A percentile compares a stretch with the other conserved stretches of the same genome.
phyloP scores from a whole-genome alignment of 169 alveolate genomes.

The Cryptosporidium canis region DNA sequence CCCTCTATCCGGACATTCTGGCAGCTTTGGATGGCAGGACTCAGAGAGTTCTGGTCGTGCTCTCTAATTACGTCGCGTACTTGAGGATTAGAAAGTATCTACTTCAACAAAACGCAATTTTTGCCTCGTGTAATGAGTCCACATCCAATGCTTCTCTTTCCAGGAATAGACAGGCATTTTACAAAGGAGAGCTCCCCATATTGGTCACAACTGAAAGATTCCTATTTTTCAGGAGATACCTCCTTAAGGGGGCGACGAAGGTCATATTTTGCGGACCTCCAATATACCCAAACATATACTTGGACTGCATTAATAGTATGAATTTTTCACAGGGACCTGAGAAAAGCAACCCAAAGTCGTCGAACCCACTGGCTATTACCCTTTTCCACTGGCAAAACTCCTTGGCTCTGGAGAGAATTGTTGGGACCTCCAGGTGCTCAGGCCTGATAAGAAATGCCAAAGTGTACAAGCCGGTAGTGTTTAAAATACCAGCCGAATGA shows the following conservation, averaged over 20 bases:
- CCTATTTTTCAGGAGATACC: constrained; percentile 80
- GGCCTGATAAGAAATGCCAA: constrained; percentile 25
- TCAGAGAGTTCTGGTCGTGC: constrained; percentile 43
- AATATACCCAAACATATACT: constrained; percentile 76
- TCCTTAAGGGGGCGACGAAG: constrained; percentile 79
- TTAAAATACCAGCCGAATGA: neutral
- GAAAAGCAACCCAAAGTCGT: neutral
- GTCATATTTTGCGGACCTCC: constrained; percentile 79
- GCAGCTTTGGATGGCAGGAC: constrained; percentile 61
- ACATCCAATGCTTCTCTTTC: constrained; percentile 58
- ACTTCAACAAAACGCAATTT: constrained; percentile 62
- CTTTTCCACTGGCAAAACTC: constrained; percentile 56
- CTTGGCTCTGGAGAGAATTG: constrained; percentile 69
- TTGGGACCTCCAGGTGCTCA: constrained; percentile 61
- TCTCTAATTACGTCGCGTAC: constrained; percentile 42
- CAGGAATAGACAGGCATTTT: constrained; percentile 68
- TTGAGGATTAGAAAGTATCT: constrained; percentile 45
- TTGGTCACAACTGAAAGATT: constrained; percentile 78
- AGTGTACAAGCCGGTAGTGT: constrained; percentile 9
- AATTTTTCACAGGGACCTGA: constrained; percentile 21
- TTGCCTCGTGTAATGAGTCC: constrained; percentile 69
- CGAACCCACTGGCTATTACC: constrained; percentile 26
- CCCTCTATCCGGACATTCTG: constrained; percentile 53
- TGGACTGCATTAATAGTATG: constrained; percentile 56
- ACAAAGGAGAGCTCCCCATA: constrained; percentile 72